Percentiles rank a stretch among this genome's conserved stretches.
Conservation (phyloP, 2,329 filamentous ascomycete genomes). For the Alternaria postmessia region DNA sequence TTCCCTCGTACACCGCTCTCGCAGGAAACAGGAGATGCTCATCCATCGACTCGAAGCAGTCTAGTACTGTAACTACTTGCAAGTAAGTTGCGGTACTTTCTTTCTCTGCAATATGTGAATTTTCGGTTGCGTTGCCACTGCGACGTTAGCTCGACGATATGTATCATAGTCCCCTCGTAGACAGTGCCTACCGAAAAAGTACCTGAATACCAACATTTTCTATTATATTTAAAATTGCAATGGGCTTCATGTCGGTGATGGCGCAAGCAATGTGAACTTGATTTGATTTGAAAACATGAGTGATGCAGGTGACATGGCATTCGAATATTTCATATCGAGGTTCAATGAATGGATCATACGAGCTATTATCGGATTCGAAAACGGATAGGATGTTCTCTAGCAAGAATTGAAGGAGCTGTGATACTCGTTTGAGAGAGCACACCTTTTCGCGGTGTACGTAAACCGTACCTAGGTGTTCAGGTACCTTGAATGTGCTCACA, state of each 20-base stretch:
- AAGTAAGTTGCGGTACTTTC: slow-evolving; percentile 12
- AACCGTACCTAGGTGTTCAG: background rate
- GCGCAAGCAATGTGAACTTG: background rate
- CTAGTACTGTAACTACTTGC: slow-evolving; percentile 4
- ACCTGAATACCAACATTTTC: background rate
- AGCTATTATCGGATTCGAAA: too few relatives aligned
- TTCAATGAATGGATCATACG: too few relatives aligned
- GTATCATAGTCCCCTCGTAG: slow-evolving; percentile 3
- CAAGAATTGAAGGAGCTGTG: too few relatives aligned
- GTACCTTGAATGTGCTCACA: background rate
- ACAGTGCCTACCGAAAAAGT: background rate
- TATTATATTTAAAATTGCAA: background rate
- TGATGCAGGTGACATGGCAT: background rate
- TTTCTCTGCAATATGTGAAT: background rate
- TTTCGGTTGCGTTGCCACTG: background rate
- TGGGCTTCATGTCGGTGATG: background rate
- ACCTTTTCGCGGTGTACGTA: too few relatives aligned
- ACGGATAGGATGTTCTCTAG: too few relatives aligned
- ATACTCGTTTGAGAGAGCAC: too few relatives aligned
- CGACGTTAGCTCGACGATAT: background rate
- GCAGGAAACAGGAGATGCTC: background rate
- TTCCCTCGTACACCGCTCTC: slow-evolving; percentile 9
- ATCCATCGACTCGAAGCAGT: background rate
- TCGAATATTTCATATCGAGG: too few relatives aligned
- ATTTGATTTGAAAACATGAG: background rate